Base-by-base conservation (phyloP, 208 protist species). In the Wallacemonas sp. region DNA sequence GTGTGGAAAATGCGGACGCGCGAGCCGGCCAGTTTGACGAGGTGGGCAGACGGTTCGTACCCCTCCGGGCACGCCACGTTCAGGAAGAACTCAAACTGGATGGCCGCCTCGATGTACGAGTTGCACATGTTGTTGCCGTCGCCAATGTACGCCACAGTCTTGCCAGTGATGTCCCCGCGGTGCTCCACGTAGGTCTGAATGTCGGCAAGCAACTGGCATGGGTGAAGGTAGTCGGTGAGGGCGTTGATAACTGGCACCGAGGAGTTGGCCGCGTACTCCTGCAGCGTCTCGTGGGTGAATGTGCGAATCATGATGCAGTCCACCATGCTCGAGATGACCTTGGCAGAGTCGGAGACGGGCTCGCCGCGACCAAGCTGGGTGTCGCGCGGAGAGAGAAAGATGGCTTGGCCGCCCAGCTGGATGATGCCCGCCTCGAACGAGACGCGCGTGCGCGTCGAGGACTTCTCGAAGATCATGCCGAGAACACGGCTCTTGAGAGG, bases 391-490 rank as follows among this genome's bases (percentile, higher is more conserved):
- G 45, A 53, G 21, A 53, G 45, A 26, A 53, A 53, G 45, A 53
- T 53, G 24, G 45, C 45, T 26, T 53, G 45, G 45, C 45, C 45
- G 17, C 45, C 45, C 24, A 53, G 45, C 26, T 53, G 45, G 26
- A 53, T 53, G 24, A 53, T 53, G 45, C 45, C 45, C 6, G 45
- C 45, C 26, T 53, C 45, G 45, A 53, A 53, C 8, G 45, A 53
- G 17, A 53, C 32, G 45, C 45, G 45, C 10, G 45, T 53, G 45
- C 45, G 45, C 21, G 45, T 53, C 6, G 45, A 53, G 24, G 45
- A 53, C 45, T 53, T 53, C 45, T 53, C 45, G 26, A 53, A 53
- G 45, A 53, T 53, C 45, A 53, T 53, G 45, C 45, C 45, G 45
- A 53, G 45, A 17, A 53, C n/a, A 17, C 45, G 45, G 45, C 45